These are phyloP conservation scores for Dendrocalamus latiflorus DNA, from an alignment of 202 grass and related monocot genomes.

Conservation along the genomic window DNA sequence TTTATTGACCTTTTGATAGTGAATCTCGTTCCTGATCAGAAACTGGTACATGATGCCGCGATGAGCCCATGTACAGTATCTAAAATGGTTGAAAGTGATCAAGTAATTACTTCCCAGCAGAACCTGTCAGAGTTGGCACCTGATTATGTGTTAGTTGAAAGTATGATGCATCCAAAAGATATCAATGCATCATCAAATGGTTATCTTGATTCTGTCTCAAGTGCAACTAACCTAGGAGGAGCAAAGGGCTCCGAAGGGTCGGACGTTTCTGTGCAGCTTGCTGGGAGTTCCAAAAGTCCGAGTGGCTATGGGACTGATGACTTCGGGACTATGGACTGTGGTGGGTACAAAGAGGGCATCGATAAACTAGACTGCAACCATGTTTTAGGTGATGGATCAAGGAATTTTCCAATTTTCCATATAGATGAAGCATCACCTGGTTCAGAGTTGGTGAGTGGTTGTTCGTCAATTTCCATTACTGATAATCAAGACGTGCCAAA, in stretches of 20 bases:
- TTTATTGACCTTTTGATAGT: constrained; percentile 83
- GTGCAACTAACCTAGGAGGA: constrained; percentile 37
- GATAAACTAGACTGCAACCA: constrained; percentile 5
- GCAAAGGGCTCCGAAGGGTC: constrained; percentile 48
- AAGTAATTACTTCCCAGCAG: constrained; percentile 23
- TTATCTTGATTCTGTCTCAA: constrained; percentile 26
- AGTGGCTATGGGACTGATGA: constrained; percentile 42
- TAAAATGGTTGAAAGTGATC: constrained; percentile 30
- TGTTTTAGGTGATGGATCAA: constrained; percentile 23
- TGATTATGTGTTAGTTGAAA: constrained; percentile 36
- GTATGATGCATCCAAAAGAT: constrained; percentile 19
- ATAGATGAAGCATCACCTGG: constrained; percentile 20
- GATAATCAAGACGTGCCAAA: constrained; percentile 47
- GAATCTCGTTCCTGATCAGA: constrained; percentile 69
- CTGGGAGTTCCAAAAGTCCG: constrained; percentile 41
- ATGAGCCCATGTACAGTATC: constrained; percentile 20
- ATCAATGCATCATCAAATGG: constrained; percentile 16
- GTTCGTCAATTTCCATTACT: constrained; percentile 26
- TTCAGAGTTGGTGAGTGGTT: constrained; percentile 40
- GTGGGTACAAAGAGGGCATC: constrained; percentile 24
- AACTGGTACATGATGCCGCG: constrained; percentile 27
- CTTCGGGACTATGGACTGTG: constrained; percentile 33
- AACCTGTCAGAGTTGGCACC: constrained; percentile 19
- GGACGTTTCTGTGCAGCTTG: constrained; percentile 33
- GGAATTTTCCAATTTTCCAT: constrained; percentile 32